These are phyloP conservation scores for Vigna radiata DNA, from an alignment of 306 rosid species.

Conservation along the genomic window DNA sequence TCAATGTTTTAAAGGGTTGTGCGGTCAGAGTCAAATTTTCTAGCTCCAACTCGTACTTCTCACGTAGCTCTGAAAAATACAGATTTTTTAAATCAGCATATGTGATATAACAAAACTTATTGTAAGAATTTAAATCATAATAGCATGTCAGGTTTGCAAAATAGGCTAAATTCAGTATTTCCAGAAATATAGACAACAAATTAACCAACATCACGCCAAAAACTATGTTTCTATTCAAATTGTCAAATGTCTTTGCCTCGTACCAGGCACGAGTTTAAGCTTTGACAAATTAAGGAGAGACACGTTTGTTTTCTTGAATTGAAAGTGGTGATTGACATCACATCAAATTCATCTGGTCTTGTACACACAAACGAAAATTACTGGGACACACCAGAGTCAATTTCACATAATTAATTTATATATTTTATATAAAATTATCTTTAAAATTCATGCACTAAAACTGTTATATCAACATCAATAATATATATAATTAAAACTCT, in stretches of 20 bases:
- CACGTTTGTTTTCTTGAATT: no score
- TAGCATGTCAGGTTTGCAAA: conserved; percentile 21
- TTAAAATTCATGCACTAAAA: no score
- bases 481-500: no score
- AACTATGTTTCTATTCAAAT: conserved; percentile 3
- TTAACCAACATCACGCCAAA: not conserved
- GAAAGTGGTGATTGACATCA: no score
- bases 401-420: no score
- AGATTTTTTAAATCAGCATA: conserved; percentile 41
- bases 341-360: no score
- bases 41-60: conserved; percentile 67
- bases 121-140: conserved; percentile 26
- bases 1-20: conserved; percentile 86
- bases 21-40: conserved; percentile 80
- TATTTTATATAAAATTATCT: no score
- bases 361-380: no score
- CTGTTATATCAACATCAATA: no score
- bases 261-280: not conserved
- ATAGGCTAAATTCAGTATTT: conserved; percentile 18
- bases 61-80: conserved; percentile 61
- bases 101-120: not conserved
- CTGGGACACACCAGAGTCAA: no score
- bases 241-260: conserved; percentile 11
- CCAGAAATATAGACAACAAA: conserved; percentile 5
- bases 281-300: no score